These are phyloP conservation scores for Chaetothyriales sp. DNA, from an alignment of 2,329 filamentous ascomycete genomes.

Conservation along the genomic window DNA sequence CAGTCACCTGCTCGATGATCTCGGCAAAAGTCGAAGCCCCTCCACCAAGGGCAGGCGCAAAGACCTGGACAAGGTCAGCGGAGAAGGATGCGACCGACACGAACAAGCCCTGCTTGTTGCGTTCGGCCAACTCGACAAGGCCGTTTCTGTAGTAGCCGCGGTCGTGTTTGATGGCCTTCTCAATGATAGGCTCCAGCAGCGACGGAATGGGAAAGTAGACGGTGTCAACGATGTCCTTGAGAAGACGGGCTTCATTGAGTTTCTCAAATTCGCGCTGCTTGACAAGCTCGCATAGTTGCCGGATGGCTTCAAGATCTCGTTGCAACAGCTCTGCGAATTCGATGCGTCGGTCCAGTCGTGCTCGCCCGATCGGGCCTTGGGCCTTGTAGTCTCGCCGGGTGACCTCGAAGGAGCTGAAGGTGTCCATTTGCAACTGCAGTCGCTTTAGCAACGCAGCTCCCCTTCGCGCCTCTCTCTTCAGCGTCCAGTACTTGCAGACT, in stretches of 20 bases:
- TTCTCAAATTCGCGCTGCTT: slow-evolving; percentile 65
- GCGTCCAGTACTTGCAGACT: slow-evolving; percentile 91
- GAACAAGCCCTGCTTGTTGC: slow-evolving; percentile 42
- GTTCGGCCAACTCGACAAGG: slow-evolving; percentile 37
- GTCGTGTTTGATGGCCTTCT: slow-evolving; percentile 67
- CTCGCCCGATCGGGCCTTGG: slow-evolving; percentile 73
- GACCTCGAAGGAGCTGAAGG: slow-evolving; percentile 94
- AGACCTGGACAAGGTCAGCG: slow-evolving; percentile 40
- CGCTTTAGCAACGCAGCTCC: slow-evolving; percentile 86
- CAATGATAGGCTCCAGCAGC: slow-evolving; percentile 60
- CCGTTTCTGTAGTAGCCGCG: slow-evolving; percentile 33
- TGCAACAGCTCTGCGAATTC: slow-evolving; percentile 60
- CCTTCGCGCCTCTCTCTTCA: slow-evolving; percentile 83
- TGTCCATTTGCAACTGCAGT: slow-evolving; percentile 85
- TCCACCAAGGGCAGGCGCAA: slow-evolving; percentile 39
- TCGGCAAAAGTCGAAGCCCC: slow-evolving; percentile 32
- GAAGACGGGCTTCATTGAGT: slow-evolving; percentile 57
- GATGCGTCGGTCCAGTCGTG: slow-evolving; percentile 64
- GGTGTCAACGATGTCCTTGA: slow-evolving; percentile 67
- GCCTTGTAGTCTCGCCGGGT: slow-evolving; percentile 88
- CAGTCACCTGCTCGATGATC: slow-evolving; percentile 36
- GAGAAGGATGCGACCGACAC: slow-evolving; percentile 47
- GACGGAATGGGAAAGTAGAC: slow-evolving; percentile 82
- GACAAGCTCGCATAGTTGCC: slow-evolving; percentile 51
- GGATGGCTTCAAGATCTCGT: slow-evolving; percentile 62